Base-by-base conservation (phyloP, 106 monocot species). In the Dendrobium chrysotoxum region DNA sequence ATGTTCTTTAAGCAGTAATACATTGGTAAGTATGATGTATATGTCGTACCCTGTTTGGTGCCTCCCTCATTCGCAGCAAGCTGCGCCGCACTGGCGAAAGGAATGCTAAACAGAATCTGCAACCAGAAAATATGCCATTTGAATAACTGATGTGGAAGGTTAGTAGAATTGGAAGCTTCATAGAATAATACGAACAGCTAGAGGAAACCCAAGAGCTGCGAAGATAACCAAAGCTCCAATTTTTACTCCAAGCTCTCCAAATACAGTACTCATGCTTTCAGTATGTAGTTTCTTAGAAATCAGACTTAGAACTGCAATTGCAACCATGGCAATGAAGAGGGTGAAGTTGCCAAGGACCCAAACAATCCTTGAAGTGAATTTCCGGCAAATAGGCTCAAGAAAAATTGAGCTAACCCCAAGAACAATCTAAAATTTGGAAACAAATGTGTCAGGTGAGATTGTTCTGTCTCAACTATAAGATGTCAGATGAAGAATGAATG, bases 311-410 rank as follows among this genome's bases (percentile, higher is more conserved):
- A 86, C 53, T 12, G 85, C 71, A 30, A 83, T 87, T 44, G 79
- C 87, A 7, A 70, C 77, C 88, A 91, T 87, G 79, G 83, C 84
- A 31, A 85, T 8, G 77, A 82, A 86, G 75, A 91, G 66, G 21
- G 75, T 53, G 73, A 91, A 88, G 82, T 91, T 91, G 85, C 91
- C 83, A 9, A 85, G 65, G 65, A 84, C 91, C 91, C 91, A 91
- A 0, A 91, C 85, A 7, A 83, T 3, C 35, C 88, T 83, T 79
- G 88, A 71, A 30, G 86, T 86, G 28, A 88, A 39, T 70, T 75
- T 75, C 28, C 84, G 80, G 58, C 91, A 91, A 39, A 88, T 78
- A n/a, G 91, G 88, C 75, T 87, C 91, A 47, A 91, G 80, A 45
- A 88, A 68, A 46, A 91, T 85, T 4, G 88, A 86, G 75, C 88